These are phyloP conservation scores for Triglochin maritima DNA, from an alignment of 106 monocot genomes.

Conservation along the genomic window DNA sequence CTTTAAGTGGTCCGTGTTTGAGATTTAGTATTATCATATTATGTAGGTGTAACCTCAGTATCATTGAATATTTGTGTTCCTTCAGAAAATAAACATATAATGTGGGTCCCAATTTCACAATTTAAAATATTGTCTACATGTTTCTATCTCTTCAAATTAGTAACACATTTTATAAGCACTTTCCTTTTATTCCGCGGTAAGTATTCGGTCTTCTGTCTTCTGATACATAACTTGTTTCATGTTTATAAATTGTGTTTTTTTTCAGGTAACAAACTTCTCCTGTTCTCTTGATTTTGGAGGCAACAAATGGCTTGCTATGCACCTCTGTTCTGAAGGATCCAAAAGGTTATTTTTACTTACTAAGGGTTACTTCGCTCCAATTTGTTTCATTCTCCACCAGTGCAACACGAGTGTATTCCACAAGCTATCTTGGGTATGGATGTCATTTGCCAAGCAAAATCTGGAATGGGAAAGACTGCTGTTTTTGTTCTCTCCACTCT, in stretches of 20 bases:
- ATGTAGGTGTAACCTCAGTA: too few species aligned
- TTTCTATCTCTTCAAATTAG: too few species aligned
- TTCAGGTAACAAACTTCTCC: constrained; percentile 76
- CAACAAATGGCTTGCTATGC: constrained; percentile 51
- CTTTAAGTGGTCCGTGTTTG: too few species aligned
- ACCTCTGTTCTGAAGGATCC: constrained; percentile 59
- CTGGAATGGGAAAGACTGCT: constrained; percentile 99
- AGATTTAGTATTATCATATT: too few species aligned
- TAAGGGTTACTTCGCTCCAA: constrained; percentile 68
- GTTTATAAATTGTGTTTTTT: neutral
- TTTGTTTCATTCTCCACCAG: constrained; percentile 95
- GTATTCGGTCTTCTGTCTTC: too few species aligned
- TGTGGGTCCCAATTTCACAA: too few species aligned
- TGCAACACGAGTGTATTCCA: constrained; percentile 99
- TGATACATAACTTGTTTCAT: too few species aligned
- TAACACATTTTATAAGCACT: too few species aligned
- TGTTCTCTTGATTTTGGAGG: constrained; percentile 60
- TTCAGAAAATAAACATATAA: too few species aligned
- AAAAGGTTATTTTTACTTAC: constrained; percentile 75
- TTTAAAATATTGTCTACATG: too few species aligned
- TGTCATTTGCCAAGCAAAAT: constrained; percentile 99
- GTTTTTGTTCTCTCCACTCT: constrained; percentile 95
- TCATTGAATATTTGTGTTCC: too few species aligned
- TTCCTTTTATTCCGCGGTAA: neutral
- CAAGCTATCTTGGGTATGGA: constrained; percentile 99